Conservation (phyloP, 129 eudicot species). For the Escallonia rubra region DNA sequence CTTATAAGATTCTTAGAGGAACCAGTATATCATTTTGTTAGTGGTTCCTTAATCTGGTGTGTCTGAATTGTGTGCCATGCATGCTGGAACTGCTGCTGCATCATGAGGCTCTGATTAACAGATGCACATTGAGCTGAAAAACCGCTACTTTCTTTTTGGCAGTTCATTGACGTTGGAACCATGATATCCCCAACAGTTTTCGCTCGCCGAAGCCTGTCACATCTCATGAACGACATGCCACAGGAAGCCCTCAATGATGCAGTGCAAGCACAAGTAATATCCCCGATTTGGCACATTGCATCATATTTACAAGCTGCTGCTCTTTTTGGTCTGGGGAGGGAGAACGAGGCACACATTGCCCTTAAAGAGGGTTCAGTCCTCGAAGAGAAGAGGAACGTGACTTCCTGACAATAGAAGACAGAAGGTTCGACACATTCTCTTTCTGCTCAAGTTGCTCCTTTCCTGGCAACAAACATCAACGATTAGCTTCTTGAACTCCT, state of each 20-base stretch:
- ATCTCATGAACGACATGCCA: constrained; percentile 78
- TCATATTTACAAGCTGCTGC: constrained; percentile 74
- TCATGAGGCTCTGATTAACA: no score
- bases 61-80: no score
- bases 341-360: constrained; percentile 74
- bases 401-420: constrained; percentile 16
- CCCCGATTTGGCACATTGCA: constrained; percentile 81
- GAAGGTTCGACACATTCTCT: constrained; percentile 9
- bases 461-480: constrained; percentile 12
- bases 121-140: background rate
- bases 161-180: constrained; percentile 86
- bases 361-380: constrained; percentile 66
- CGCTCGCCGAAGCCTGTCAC: constrained; percentile 74
- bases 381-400: constrained; percentile 54
- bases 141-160: constrained; percentile 7
- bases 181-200: constrained; percentile 85
- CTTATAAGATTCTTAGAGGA: no score
- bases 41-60: no score
- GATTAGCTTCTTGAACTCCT: constrained; percentile 2
- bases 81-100: no score
- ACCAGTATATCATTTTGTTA: no score
- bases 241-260: constrained; percentile 88
- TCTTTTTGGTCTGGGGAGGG: constrained; percentile 59
- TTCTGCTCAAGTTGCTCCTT: no score
- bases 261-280: constrained; percentile 75